Evolutionary conservation across 805 yeast species (phyloP), one percentile per base, ranked within the genome.

Genomic region (Metschnikowia gruessii): DNA sequence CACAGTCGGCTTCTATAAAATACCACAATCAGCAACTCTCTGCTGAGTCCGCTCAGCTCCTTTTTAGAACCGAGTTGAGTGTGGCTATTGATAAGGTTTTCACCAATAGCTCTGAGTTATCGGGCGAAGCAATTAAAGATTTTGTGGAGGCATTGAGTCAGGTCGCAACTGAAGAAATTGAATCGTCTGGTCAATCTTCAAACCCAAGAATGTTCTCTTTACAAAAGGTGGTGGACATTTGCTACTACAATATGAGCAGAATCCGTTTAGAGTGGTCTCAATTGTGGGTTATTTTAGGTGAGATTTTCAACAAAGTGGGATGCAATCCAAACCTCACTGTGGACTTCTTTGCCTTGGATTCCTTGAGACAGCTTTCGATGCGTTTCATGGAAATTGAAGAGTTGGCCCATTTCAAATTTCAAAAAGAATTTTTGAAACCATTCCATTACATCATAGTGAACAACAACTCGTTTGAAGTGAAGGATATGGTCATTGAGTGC

Each of bases 221-320:
- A 52, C 98, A 90, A 61, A 94, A 94, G 62, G 87, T 94, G 76
- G 96, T 94, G 43, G 99, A 95, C 66, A 95, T 94, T 36, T 92
- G 97, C 67, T 92, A 94, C 66, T 94, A 95, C 72, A 95, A 95
- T 64, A 94, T 94, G 97, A 82, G 82, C 42, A 86, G 99, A 72
- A 91, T 94, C 57, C 81, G 96, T 64, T 83, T 94, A 51, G 97
- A 95, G 67, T 94, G 99, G 97, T 81, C 96, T 5, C 92, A 88
- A 45, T 74, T 94, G 49, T 94, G 99, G 99, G 80, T 86, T 13
- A 85, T 87, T 9, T 87, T 94, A 87, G 96, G 96, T 13, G 87
- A 80, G 48, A 87, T 87, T 36, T 94, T 94, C 69, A 87, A 88
- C 54, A 79, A 75, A 40, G 91, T 90, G 53, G 95, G 95, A 2